Conservation (phyloP, 2,329 filamentous ascomycete genomes). For the Pseudogymnoascus sp. region DNA sequence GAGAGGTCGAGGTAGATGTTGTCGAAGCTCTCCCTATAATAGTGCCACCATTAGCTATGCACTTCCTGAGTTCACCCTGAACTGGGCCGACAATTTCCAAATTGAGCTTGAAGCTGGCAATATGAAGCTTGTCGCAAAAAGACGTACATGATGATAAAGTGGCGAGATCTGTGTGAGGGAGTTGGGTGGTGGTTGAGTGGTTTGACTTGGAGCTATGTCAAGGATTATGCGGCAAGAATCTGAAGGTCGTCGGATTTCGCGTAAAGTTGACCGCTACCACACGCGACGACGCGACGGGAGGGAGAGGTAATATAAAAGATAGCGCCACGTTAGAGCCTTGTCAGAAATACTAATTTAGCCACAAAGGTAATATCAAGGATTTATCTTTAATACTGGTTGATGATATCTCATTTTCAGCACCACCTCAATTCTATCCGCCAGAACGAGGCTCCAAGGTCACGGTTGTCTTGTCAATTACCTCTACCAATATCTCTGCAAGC, state of each 20-base stretch:
- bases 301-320: not conserved
- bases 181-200: conserved; percentile 6
- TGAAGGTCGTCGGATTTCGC: conserved; percentile 5
- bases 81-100: not conserved
- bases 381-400: no score
- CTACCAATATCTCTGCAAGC: no score
- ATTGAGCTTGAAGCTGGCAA: conserved; percentile 2
- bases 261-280: conserved; percentile 8
- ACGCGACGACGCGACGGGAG: conserved; percentile 7
- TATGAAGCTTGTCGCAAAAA: not conserved
- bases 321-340: not conserved
- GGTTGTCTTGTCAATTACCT: no score
- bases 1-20: conserved; percentile 95
- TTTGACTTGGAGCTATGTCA: not conserved
- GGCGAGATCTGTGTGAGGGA: not conserved
- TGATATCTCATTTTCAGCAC: no score
- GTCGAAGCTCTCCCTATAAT: conserved; percentile 81
- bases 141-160: conserved; percentile 3
- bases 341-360: not conserved
- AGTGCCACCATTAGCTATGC: not conserved
- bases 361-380: not conserved
- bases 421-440: no score
- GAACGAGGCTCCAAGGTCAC: no score
- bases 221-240: conserved; percentile 10
- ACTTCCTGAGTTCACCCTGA: not conserved